Evolutionary conservation across 306 rosid genomes (phyloP).

Genomic region (Cicer bijugum): DNA sequence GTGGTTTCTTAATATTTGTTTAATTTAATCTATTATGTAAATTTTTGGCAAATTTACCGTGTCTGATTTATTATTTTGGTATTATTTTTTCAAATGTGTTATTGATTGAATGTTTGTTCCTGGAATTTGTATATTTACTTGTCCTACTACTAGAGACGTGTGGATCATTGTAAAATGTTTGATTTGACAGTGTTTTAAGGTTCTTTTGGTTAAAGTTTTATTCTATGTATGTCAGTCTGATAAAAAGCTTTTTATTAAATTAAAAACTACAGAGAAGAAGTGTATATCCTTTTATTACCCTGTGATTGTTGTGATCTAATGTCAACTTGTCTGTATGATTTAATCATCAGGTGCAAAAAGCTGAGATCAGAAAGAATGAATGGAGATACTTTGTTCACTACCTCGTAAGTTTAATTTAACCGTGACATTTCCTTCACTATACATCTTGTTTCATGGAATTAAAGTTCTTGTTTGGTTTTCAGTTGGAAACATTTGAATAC

Average conservation of each 20-base stretch:
- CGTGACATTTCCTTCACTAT: constrained; percentile 14
- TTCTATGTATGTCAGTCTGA: constrained; percentile 10
- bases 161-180: not conserved
- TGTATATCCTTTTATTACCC: not conserved
- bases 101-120: constrained; percentile 34
- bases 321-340: constrained; percentile 17
- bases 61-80: not conserved
- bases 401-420: constrained; percentile 72
- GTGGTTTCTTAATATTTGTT: constrained; percentile 2
- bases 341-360: constrained; percentile 76
- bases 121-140: not conserved
- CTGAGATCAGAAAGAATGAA: constrained; percentile 79
- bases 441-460: constrained; percentile 2
- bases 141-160: not conserved
- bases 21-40: not conserved
- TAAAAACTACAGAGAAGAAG: not conserved
- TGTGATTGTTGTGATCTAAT: constrained; percentile 3
- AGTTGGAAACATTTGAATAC: not conserved
- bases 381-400: constrained; percentile 98
- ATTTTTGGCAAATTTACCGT: not conserved
- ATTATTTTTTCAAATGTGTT: not conserved
- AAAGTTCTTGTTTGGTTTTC: constrained; percentile 4
- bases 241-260: constrained; percentile 17
- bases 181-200: constrained; percentile 35
- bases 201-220: constrained; percentile 3